These are phyloP conservation scores for Tephrocybe rancida DNA, from an alignment of 768 basidiomycete genomes.

Conservation along the genomic window DNA sequence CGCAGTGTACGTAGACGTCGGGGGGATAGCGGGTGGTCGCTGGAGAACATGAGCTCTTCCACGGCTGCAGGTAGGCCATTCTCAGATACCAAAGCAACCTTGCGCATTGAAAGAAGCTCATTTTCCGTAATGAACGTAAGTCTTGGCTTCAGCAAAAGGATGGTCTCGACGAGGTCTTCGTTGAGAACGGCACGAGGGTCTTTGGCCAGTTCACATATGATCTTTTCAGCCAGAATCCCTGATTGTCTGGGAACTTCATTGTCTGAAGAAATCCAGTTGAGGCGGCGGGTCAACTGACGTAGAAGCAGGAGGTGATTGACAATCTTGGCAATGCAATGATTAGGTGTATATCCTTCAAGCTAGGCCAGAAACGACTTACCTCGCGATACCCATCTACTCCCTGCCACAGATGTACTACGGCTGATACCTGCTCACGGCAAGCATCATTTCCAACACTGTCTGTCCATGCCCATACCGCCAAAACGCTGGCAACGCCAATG, in stretches of 20 bases:
- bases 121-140: conserved; percentile 63
- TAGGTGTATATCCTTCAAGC: too few species aligned
- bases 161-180: conserved; percentile 57
- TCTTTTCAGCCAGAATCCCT: conserved; percentile 68
- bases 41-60: conserved; percentile 56
- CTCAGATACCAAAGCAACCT: conserved; percentile 67
- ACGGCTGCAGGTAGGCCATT: conserved; percentile 66
- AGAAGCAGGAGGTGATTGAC: conserved; percentile 73
- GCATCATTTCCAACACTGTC: conserved; percentile 70
- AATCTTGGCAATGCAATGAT: conserved; percentile 44
- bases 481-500: conserved; percentile 65
- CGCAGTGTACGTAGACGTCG: conserved; percentile 61
- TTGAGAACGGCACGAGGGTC: conserved; percentile 64
- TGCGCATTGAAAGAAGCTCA: conserved; percentile 59
- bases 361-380: conserved; percentile 38
- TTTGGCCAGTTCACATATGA: conserved; percentile 60
- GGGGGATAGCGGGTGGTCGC: conserved; percentile 51
- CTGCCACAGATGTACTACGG: conserved; percentile 69
- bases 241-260: conserved; percentile 63
- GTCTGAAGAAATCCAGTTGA: conserved; percentile 72
- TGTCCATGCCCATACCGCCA: conserved; percentile 79
- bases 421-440: conserved; percentile 66
- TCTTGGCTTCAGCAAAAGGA: conserved; percentile 60
- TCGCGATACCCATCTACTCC: conserved; percentile 70
- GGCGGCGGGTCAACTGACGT: conserved; percentile 70